These are phyloP conservation scores for Heliophila coronopifolia DNA, from an alignment of 441 rosid species.

Conservation along the genomic window DNA sequence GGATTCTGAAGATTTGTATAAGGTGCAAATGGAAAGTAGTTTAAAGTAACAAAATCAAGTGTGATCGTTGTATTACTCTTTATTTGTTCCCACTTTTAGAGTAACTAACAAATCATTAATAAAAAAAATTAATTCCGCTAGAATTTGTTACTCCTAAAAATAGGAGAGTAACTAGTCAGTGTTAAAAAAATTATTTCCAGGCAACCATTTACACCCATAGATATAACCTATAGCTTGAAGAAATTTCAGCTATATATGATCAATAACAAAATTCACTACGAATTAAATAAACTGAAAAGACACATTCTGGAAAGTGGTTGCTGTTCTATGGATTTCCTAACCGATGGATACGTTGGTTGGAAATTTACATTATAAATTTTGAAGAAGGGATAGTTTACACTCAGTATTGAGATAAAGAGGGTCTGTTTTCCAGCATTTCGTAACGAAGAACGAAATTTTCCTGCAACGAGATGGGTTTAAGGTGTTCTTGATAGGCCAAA, in stretches of 20 bases:
- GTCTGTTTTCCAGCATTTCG: conserved; percentile 86
- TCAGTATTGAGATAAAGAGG: conserved; percentile 59
- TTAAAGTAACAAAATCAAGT: too few species aligned
- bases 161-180: too few species aligned
- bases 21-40: too few species aligned
- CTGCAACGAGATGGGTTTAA: conserved; percentile 41
- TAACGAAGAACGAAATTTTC: conserved; percentile 74
- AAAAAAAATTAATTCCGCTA: too few species aligned
- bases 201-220: too few species aligned
- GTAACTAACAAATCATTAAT: too few species aligned
- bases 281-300: background rate
- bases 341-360: conserved; percentile 31
- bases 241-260: conserved; percentile 22
- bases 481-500: conserved; percentile 9
- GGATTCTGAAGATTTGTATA: conserved; percentile 6
- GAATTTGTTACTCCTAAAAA: too few species aligned
- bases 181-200: too few species aligned
- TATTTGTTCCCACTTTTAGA: too few species aligned
- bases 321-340: conserved; percentile 34
- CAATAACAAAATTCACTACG: conserved; percentile 12
- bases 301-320: conserved; percentile 38
- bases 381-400: conserved; percentile 17
- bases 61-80: too few species aligned
- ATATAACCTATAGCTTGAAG: conserved; percentile 20
- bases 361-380: conserved; percentile 43